Conservation (phyloP, 2,329 filamentous ascomycete species). For the Sclerotinia glacialis region DNA sequence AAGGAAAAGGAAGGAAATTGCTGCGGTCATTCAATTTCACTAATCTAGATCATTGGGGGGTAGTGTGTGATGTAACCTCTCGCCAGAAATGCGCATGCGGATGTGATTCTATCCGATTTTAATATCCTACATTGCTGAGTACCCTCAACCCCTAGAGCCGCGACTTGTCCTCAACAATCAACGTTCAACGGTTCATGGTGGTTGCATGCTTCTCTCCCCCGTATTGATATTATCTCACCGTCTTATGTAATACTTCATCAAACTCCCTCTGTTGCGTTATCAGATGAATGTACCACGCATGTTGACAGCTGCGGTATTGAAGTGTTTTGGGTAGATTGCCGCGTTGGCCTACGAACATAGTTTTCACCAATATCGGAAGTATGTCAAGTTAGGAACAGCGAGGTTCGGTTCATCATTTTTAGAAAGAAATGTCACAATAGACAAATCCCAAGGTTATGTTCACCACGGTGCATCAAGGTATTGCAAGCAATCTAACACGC, state of each 20-base stretch:
- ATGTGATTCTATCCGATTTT: neutral
- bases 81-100: neutral
- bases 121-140: neutral
- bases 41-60: neutral
- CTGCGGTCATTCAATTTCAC: neutral
- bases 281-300: neutral
- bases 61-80: conserved; percentile 2
- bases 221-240: neutral
- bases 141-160: conserved; percentile 1
- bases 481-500: neutral
- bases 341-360: neutral
- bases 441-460: conserved; percentile 1
- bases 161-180: conserved; percentile 6
- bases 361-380: neutral
- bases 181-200: conserved; percentile 3
- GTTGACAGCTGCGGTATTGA: neutral
- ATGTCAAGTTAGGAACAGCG: too few relatives aligned
- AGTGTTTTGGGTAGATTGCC: neutral
- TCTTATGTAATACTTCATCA: neutral
- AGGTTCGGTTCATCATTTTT: neutral
- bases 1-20: neutral
- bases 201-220: neutral
- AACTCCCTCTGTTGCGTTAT: neutral
- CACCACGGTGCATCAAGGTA: neutral
- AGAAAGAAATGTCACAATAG: neutral